Base-by-base conservation (phyloP, 371 early-diverging fungal species). In the Capillidium rhysosporum region DNA sequence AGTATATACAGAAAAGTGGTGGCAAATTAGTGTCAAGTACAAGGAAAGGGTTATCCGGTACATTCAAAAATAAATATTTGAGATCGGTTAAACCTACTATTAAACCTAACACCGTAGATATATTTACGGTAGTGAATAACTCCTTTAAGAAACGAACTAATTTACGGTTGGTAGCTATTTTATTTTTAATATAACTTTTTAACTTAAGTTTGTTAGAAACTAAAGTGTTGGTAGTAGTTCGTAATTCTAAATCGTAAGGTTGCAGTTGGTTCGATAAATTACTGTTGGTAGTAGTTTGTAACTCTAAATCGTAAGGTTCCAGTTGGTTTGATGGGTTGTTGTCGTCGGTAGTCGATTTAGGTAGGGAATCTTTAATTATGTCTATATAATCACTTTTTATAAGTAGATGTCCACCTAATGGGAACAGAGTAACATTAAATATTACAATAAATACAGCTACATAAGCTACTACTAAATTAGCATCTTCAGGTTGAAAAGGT, bases 1-100 rank as follows among this genome's bases (percentile, higher is more conserved):
- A 69, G 48, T 61, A 68, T 21, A 73, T 53, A 49, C 73, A 69
- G 12, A 57, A 56, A 40, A 75, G 57, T 1, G 70, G 69, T 16
- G 73, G 73, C 12, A 34, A 34, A 39, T 28, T 51, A 34, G 28
- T 29, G 9, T 38, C 8, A 28, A 38, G 9, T 70, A 62, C 18
- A 53, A 4, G 53, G 58, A 12, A 57, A 30, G 7, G 64, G 62
- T 7, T 52, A 5, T 40, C 48, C 0, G 52, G 14, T 14, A 58
- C 56, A 4, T 34, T 14, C 1, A 72, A 55, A 49, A 74, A 71
- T 3, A 73, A 57, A 9, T 18, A 38, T 16, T 65, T 54, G 9
- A 56, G 46, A 0, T 69, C 68, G 1, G 62, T 63, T 4, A 71
- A 46, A 0, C 71, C 69, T 0, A 67, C 58, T 1, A 69, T 29